These are phyloP conservation scores for Ophiocordyceps camponoti-leonardi DNA, from an alignment of 2,329 filamentous ascomycete genomes.

Conservation along the genomic window DNA sequence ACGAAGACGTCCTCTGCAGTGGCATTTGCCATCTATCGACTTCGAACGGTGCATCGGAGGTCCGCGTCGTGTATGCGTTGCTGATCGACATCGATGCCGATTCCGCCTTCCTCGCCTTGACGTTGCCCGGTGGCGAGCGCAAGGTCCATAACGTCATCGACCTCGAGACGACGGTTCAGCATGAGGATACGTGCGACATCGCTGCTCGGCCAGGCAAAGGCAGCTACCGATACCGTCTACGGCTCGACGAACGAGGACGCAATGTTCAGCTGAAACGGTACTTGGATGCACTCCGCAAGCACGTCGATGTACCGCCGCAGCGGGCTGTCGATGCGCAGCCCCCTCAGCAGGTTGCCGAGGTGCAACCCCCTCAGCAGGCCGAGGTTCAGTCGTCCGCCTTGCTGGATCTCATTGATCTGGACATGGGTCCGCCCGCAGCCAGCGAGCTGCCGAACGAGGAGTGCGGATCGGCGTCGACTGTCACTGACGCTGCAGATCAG, in stretches of 20 bases:
- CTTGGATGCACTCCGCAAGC: not conserved
- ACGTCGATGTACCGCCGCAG: not conserved
- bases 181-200: not conserved
- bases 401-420: not conserved
- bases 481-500: not conserved
- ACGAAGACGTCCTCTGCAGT: not conserved
- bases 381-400: not conserved
- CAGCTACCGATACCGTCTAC: not conserved
- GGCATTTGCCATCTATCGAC: not conserved
- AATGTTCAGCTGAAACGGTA: not conserved
- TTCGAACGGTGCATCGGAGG: not conserved
- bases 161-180: slow-evolving; percentile 1
- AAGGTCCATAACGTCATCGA: slow-evolving; percentile 7
- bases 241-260: not conserved
- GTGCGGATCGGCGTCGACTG: not conserved
- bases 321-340: not conserved
- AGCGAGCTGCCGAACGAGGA: not conserved
- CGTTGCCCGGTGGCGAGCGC: slow-evolving; percentile 2
- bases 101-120: slow-evolving; percentile 7
- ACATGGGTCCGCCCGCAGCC: not conserved
- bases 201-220: not conserved
- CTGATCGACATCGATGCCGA: slow-evolving; percentile 1
- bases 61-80: not conserved
- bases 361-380: not conserved
- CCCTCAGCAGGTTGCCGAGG: not conserved